Base-by-base conservation (phyloP, 2,329 filamentous ascomycete genomes). In the Verticillium tricorpus region DNA sequence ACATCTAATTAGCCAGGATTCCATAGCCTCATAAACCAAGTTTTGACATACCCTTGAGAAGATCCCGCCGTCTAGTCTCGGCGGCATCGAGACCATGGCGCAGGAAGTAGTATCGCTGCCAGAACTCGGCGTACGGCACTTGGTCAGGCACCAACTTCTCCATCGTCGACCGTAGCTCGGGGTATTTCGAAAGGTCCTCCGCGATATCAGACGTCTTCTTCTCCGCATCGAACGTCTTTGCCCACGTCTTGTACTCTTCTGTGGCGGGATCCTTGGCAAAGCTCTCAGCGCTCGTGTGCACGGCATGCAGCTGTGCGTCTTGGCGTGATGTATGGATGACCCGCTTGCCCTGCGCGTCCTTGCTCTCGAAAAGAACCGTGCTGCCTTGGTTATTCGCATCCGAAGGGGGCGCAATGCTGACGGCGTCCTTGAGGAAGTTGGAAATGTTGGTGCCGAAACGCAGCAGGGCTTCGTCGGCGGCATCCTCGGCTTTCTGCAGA, bases 21-120 rank as follows among this genome's bases (percentile, higher is more conserved):
- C 63, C 59, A 64, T 22, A 37, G 15, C 32, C 8, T 32, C 12
- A 9, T 5, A 37, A 37, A 50, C 15, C 12, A 25, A 7, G 31
- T 22, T 3, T 34, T 66, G 60, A 75, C 84, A 65, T 80, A 96
- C 94, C 94, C 77, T 96, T 96, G 25, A 99, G 80, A 61, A 99
- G 83, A 74, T 99, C 95, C 69, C 90, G 88, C 74, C 95, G 84
- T 74, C 92, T 88, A 70, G 90, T 88, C 78, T 99, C 95, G 62
- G 97, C 93, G 31, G 91, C 93, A 79, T 98, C 94, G 65, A 99
- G 90, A 17, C 95, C 92, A 71, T 96, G 90, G 70, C 94, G 85
- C 65, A 98, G 78, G 80, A 97, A 99, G 74, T 98, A 98, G 77
- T 99, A 99, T 61, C 95, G 85, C 72, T 85, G 90, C 94, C 95